These are phyloP conservation scores for Dendrocalamus latiflorus DNA, from an alignment of 202 grass and related monocot species.

Conservation along the genomic window DNA sequence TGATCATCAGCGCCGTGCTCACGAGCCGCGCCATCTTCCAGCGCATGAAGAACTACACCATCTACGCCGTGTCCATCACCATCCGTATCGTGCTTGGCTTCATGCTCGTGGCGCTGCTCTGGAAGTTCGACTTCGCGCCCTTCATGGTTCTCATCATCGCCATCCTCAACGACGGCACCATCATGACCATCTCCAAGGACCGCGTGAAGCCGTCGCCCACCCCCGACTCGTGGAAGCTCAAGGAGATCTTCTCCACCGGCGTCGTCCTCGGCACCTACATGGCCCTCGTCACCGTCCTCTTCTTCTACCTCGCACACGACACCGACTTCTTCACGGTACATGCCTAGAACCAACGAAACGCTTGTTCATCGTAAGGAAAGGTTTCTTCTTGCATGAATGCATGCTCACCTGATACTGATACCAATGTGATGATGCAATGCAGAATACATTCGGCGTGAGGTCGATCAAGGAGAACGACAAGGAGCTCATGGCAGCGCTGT, in stretches of 20 bases:
- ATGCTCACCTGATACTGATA: neutral
- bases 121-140: conserved; percentile 89
- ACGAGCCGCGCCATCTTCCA: conserved; percentile 89
- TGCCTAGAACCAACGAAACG: neutral
- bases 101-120: conserved; percentile 75
- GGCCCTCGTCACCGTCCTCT: conserved; percentile 71
- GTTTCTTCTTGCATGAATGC: neutral
- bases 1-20: conserved; percentile 75
- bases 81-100: conserved; percentile 85
- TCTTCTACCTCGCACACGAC: conserved; percentile 66
- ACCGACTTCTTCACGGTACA: conserved; percentile 61
- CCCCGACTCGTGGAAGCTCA: conserved; percentile 89
- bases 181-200: conserved; percentile 99
- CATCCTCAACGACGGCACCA: conserved; percentile 96
- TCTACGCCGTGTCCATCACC: conserved; percentile 95
- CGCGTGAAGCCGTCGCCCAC: conserved; percentile 68
- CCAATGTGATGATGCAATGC: neutral
- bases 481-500: conserved; percentile 69
- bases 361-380: too few species aligned
- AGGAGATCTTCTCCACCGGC: conserved; percentile 85
- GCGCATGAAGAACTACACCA: conserved; percentile 99
- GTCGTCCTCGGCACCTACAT: conserved; percentile 86
- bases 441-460: conserved; percentile 54
- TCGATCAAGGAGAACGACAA: conserved; percentile 47
- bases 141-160: conserved; percentile 97